phyloP scores from a whole-genome alignment of 495 filamentous ascomycete species.

The Penicillium ucsense region DNA sequence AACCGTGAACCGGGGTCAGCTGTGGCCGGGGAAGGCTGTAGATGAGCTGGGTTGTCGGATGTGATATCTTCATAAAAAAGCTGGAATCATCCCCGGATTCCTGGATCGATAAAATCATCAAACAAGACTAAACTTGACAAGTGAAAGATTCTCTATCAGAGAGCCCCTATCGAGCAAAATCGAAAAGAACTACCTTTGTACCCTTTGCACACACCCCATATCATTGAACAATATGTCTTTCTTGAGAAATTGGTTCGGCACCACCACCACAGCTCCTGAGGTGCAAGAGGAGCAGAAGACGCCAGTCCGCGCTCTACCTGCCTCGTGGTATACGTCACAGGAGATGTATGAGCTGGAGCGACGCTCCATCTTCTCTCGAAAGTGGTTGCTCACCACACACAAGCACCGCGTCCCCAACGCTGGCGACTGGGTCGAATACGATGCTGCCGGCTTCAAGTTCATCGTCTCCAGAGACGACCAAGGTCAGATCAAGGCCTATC shows the following conservation, averaged over 20 bases:
- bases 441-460: constrained; percentile 38
- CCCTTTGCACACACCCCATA: background rate
- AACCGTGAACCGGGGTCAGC: constrained; percentile 3
- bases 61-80: constrained; percentile 14
- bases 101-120: constrained; percentile 4
- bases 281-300: constrained; percentile 11
- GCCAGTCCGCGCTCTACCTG: constrained; percentile 31
- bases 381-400: constrained; percentile 44
- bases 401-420: constrained; percentile 30
- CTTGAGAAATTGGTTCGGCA: constrained; percentile 21
- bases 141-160: background rate
- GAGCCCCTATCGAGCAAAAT: background rate
- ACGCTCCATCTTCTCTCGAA: constrained; percentile 37
- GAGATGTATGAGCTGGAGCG: constrained; percentile 40
- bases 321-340: constrained; percentile 36
- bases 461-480: constrained; percentile 32
- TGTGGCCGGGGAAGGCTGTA: background rate
- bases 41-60: background rate
- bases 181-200: constrained; percentile 3
- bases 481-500: constrained; percentile 32
- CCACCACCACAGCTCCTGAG: constrained; percentile 5
- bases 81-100: background rate
- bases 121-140: background rate
- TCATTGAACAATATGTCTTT: constrained; percentile 12
- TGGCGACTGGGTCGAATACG: constrained; percentile 36